Evolutionary conservation across 768 basidiomycete species (phyloP), one percentile per base, ranked within the genome.

Genomic region (Collybia sordida): DNA sequence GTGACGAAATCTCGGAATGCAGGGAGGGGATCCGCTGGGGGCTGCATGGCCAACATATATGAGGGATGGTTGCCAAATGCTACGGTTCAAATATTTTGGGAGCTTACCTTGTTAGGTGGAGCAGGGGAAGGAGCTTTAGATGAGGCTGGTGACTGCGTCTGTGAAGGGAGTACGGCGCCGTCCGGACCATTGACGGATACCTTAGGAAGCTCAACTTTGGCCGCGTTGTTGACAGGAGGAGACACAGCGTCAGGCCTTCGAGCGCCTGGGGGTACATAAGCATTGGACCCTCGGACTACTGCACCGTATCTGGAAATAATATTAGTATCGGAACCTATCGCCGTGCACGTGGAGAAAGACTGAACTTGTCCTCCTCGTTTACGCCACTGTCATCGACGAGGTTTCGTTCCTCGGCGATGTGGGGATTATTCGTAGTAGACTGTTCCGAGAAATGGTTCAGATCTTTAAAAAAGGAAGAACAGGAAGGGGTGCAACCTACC

Each of bases 351-450:
- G 44, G 46, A 43, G 34, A 57, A 52, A 41, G 19, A 63, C 82
- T 61, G 55, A 56, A 98, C 96, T 92, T 95, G 73, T 98, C 96
- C 69, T 99, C 97, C 72, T 99, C 97, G 64, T 95, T 93, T 50
- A 75, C 66, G 35, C 84, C 86, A 51, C 79, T 86, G 55, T 89
- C 87, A 63, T 91, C 88, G 15, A 81, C 68, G 51, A 81, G 58
- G 53, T 78, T 74, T 62, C 97, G 83, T 70, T 98, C 97, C 68
- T 98, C 97, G 37, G 88, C 85, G 43, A 98, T 68, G 66, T 99
- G 97, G 0, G 84, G 72, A 68, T 98, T 98, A 59, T 67, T 84
- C 3, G 85, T 74, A 9, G 73, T 54, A 41, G 77, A 67, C 90
- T 93, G 53, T 42, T 47, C 22, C 34, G 0, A 24, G 18, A 22